Conservation (phyloP, 1,284 basidiomycete species). For the Lentinus polychrous region DNA sequence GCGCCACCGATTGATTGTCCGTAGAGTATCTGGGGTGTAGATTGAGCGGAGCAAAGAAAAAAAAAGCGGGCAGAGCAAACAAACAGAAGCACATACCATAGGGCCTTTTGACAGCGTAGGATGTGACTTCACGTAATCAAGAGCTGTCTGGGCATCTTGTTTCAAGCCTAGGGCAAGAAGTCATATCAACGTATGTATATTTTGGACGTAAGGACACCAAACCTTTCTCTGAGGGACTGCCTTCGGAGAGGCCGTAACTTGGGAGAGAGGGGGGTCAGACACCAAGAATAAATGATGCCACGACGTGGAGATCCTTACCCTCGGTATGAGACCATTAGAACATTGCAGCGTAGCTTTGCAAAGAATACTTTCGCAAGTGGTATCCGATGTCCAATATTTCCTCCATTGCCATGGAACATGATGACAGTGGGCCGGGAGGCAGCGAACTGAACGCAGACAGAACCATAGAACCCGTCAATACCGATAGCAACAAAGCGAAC, state of each 20-base stretch:
- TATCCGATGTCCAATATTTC: constrained; percentile 80
- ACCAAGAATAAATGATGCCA: neutral
- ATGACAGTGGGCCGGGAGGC: constrained; percentile 74
- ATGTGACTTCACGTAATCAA: constrained; percentile 75
- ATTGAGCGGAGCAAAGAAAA: neutral
- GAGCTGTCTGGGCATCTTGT: constrained; percentile 74
- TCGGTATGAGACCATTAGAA: constrained; percentile 84
- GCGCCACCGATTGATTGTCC: constrained; percentile 98
- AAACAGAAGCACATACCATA: constrained; percentile 39
- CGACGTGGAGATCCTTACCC: constrained; percentile 40
- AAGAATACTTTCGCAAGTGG: constrained; percentile 87
- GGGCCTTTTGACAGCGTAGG: constrained; percentile 61
- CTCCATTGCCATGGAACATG: constrained; percentile 90
- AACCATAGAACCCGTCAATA: neutral
- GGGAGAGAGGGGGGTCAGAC: neutral
- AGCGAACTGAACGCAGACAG: constrained; percentile 37
- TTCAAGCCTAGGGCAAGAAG: constrained; percentile 48
- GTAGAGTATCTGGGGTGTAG: constrained; percentile 60
- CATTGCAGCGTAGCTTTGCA: constrained; percentile 79
- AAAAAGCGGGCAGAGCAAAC: neutral
- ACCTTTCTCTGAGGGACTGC: constrained; percentile 80
- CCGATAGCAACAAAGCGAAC: neutral
- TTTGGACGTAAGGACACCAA: constrained; percentile 17
- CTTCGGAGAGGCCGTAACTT: constrained; percentile 81
- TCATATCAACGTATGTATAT: constrained; percentile 6